Conservation (phyloP, 2,329 filamentous ascomycete species). For the Colletotrichum filicis region DNA sequence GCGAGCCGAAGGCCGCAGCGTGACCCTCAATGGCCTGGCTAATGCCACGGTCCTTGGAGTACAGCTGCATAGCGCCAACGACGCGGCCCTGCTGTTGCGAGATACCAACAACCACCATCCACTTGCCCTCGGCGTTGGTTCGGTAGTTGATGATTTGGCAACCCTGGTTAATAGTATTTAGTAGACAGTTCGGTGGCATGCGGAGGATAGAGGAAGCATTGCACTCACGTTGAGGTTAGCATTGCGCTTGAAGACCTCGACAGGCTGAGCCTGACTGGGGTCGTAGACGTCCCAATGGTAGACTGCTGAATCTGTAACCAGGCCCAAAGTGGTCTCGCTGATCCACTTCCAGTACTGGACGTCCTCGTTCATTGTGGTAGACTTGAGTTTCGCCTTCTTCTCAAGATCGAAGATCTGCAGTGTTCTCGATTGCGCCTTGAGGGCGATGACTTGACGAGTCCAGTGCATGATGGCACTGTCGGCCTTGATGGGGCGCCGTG, state of each 20-base stretch:
- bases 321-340: constrained; percentile 85
- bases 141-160: constrained; percentile 99
- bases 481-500: constrained; percentile 94
- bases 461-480: constrained; percentile 99
- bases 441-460: constrained; percentile 93
- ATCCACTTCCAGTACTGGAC: constrained; percentile 99
- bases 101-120: constrained; percentile 98
- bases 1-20: constrained; percentile 91
- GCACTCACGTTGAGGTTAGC: constrained; percentile 83
- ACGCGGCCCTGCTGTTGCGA: constrained; percentile 93
- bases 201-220: background rate
- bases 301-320: constrained; percentile 90
- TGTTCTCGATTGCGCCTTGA: constrained; percentile 93
- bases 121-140: constrained; percentile 93
- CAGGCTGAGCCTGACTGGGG: constrained; percentile 78
- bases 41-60: constrained; percentile 94
- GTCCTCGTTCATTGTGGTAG: constrained; percentile 95
- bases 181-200: background rate
- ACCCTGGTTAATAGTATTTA: constrained; percentile 63
- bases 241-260: constrained; percentile 96
- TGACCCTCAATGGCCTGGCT: constrained; percentile 99
- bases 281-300: constrained; percentile 99
- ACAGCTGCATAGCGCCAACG: constrained; percentile 95
- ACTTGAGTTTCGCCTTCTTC: constrained; percentile 96
- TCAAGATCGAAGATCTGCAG: constrained; percentile 97